These are phyloP conservation scores for Phylloporus scabripes DNA, from an alignment of 768 basidiomycete species.

Conservation along the genomic window DNA sequence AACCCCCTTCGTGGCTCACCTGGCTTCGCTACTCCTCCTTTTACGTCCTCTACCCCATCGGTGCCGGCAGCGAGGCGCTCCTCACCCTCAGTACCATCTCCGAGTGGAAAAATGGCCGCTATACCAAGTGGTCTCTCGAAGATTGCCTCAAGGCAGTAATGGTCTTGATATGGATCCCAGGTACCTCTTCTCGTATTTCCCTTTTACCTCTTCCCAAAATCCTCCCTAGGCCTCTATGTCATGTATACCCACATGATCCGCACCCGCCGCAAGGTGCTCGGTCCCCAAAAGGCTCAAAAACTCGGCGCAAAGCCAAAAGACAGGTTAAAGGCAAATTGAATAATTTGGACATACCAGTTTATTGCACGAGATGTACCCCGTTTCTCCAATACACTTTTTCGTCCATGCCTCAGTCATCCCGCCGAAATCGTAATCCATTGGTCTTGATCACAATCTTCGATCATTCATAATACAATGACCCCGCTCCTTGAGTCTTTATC, in stretches of 20 bases:
- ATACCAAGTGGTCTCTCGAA: slow-evolving; percentile 43
- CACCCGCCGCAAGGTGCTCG: slow-evolving; percentile 51
- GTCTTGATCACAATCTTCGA: slow-evolving; percentile 8
- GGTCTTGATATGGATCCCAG: slow-evolving; percentile 85
- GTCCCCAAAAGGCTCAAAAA: slow-evolving; percentile 29
- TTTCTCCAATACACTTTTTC: slow-evolving; percentile 20
- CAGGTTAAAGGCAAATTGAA: slow-evolving; percentile 20
- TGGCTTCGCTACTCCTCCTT: slow-evolving; percentile 90
- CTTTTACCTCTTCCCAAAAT: background rate
- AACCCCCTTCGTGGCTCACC: slow-evolving; percentile 51
- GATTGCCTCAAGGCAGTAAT: slow-evolving; percentile 56
- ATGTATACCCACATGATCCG: slow-evolving; percentile 58
- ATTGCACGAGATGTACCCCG: background rate
- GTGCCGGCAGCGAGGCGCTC: slow-evolving; percentile 87
- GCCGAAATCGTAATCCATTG: slow-evolving; percentile 6
- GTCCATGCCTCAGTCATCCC: background rate
- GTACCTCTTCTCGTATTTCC: slow-evolving; percentile 38
- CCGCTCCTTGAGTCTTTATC: background rate
- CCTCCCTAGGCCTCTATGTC: slow-evolving; percentile 41
- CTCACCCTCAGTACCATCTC: slow-evolving; percentile 75
- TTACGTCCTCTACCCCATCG: slow-evolving; percentile 88
- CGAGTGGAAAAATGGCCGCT: slow-evolving; percentile 39
- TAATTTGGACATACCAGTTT: background rate
- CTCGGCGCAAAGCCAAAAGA: slow-evolving; percentile 33
- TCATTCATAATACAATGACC: background rate